Percentiles rank a stretch among this genome's conserved stretches.
Conservation (phyloP, 208 protist species). For the Trypanosoma congolense region DNA sequence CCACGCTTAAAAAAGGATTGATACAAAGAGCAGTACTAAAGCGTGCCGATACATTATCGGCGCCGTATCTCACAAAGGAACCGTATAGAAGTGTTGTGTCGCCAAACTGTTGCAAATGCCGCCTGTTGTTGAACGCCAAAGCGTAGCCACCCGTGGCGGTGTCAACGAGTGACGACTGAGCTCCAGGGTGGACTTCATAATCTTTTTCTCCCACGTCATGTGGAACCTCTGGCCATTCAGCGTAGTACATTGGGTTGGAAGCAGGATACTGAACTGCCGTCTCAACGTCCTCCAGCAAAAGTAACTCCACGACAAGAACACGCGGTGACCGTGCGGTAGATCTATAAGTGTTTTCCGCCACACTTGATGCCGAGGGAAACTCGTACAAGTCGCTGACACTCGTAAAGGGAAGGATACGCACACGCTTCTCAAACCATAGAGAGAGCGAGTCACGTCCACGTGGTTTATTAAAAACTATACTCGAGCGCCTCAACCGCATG, state of each 20-base stretch:
- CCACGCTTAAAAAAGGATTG: constrained; percentile 63
- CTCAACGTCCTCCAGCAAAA: constrained; percentile 28
- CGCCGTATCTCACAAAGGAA: background rate
- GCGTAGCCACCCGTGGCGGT: constrained; percentile 9
- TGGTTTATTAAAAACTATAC: constrained; percentile 70
- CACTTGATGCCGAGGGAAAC: constrained; percentile 1
- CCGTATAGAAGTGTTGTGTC: constrained; percentile 53
- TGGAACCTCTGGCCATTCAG: constrained; percentile 19
- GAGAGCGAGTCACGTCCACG: constrained; percentile 76
- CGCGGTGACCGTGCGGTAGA: constrained; percentile 1
- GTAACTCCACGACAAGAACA: constrained; percentile 66
- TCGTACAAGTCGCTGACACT: constrained; percentile 33
- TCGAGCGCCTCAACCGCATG: constrained; percentile 45
- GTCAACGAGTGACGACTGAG: background rate
- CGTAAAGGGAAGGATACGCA: constrained; percentile 31
- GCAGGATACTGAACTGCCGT: constrained; percentile 44
- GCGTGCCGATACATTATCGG: background rate
- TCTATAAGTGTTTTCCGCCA: background rate
- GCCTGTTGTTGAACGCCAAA: constrained; percentile 24
- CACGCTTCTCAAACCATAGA: constrained; percentile 66
- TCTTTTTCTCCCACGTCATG: background rate
- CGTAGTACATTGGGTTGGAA: constrained; percentile 59
- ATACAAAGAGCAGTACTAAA: constrained; percentile 40
- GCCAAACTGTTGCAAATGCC: constrained; percentile 57
- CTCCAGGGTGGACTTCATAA: background rate